Evolutionary conservation across 306 rosid genomes (phyloP).

Genomic region (Vicia sativa): DNA sequence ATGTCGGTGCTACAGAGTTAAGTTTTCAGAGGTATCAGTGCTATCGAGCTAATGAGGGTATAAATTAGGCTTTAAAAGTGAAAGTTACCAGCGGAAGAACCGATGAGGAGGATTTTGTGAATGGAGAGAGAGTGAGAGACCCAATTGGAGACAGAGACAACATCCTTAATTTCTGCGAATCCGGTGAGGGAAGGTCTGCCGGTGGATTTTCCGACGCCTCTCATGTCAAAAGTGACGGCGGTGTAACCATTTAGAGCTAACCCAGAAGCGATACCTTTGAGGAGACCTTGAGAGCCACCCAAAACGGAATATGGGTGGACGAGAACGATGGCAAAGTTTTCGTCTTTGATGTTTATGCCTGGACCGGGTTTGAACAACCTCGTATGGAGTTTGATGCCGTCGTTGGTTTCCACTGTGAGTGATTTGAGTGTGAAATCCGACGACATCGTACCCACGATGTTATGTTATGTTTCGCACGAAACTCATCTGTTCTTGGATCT

Average conservation of each 20-base stretch:
- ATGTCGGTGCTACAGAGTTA: too few relatives aligned
- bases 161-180: constrained; percentile 79
- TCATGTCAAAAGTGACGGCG: constrained; percentile 81
- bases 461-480: too few relatives aligned
- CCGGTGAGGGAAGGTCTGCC: constrained; percentile 85
- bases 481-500: too few relatives aligned
- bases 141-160: constrained; percentile 71
- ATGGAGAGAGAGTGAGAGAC: constrained; percentile 45
- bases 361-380: constrained; percentile 64
- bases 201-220: constrained; percentile 80
- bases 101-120: constrained; percentile 59
- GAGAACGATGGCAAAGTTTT: constrained; percentile 57
- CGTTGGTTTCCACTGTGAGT: constrained; percentile 58
- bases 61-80: neutral
- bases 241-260: constrained; percentile 62
- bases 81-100: constrained; percentile 89
- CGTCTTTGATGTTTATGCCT: constrained; percentile 31
- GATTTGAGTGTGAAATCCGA: constrained; percentile 49
- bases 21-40: too few relatives aligned
- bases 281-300: constrained; percentile 86
- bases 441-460: neutral
- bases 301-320: constrained; percentile 92
- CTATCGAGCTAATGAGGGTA: too few relatives aligned
- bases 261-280: constrained; percentile 80
- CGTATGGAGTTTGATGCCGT: constrained; percentile 72